These are phyloP conservation scores for Friedmanniomyces endolithicus DNA, from an alignment of 495 filamentous ascomycete species.

Conservation along the genomic window DNA sequence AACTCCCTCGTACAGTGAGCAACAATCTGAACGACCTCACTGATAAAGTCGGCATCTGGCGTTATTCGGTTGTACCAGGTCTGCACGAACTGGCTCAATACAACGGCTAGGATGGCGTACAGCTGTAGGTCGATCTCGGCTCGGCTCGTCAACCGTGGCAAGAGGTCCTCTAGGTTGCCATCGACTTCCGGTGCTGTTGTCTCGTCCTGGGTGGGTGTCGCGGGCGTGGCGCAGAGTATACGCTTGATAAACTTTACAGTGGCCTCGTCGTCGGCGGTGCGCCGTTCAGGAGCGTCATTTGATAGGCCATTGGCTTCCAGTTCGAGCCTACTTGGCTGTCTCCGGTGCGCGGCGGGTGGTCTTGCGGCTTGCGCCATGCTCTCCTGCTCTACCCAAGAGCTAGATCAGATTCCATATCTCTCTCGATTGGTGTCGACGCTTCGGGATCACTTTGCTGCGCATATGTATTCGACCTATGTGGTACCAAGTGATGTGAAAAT, in stretches of 20 bases:
- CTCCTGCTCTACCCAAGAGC: background rate
- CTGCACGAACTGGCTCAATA: conserved; percentile 77
- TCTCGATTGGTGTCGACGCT: background rate
- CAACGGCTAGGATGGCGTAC: conserved; percentile 79
- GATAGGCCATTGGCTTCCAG: background rate
- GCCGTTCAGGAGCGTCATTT: background rate
- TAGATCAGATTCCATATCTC: background rate
- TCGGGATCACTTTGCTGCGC: too few relatives aligned
- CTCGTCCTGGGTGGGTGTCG: conserved; percentile 23
- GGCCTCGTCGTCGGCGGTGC: conserved; percentile 35
- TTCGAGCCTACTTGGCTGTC: background rate
- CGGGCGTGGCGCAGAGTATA: conserved; percentile 44
- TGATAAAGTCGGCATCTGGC: conserved; percentile 70
- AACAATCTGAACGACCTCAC: conserved; percentile 76
- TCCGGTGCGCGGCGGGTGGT: background rate
- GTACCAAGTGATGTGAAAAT: too few relatives aligned
- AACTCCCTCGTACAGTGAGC: conserved; percentile 79
- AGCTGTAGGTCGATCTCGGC: conserved; percentile 86
- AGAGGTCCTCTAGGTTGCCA: conserved; percentile 53
- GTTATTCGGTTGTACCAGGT: conserved; percentile 91
- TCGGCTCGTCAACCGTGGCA: conserved; percentile 84
- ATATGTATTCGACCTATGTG: too few relatives aligned
- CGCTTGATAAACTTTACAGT: conserved; percentile 51
- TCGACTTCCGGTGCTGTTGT: conserved; percentile 17
- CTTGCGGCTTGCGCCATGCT: background rate